Evolutionary conservation across 2,329 filamentous ascomycete genomes (phyloP), one percentile per base, ranked within the genome.

Genomic region (Blumeriella jaapii): DNA sequence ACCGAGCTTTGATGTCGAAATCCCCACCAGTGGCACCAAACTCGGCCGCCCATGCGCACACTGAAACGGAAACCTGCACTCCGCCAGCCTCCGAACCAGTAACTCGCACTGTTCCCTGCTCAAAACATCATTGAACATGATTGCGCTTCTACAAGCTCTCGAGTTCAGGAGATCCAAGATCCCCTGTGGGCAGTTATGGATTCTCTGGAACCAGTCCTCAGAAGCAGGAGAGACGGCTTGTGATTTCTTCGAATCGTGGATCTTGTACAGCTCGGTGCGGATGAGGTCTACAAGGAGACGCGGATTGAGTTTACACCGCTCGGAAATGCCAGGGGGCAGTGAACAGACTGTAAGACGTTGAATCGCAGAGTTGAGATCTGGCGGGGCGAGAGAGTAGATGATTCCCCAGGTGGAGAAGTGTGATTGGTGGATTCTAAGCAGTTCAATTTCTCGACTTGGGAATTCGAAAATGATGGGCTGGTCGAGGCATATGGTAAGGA

Each of bases 91-190:
- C 2, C 36, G 41, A 0, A 89, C 55, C 20, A 91, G 56, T 0
- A 56, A 52, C 7, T 59, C 46, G 47, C 83, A 89, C 44, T 84
- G 67, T 0, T 63, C 57, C 1, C 54, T 43, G 0, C 63, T 65
- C 6, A 91, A 59, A 5, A 60, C 52, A 50, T 93, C 84, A 47
- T 89, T 89, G 59, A 93, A 93, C 82, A 87, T 89, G 54, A 91
- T 76, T 2, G 84, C 82, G 25, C 80, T 83, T 34, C 82, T 68
- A 51, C 83, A 91, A 1, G 83, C 74, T 36, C 80, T 69, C 0
- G 81, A 86, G 51, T 85, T 78, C 4, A 89, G 60, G 52, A 89
- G 59, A 18, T 93, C 82, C 3, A 93, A 49, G 9, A 96, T 74
- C 0, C 80, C 78, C 16, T 68, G 64, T 0, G 89, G 87, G 47